phyloP scores from a whole-genome alignment of 2,329 filamentous ascomycete genomes.

The Alternaria sp. region DNA sequence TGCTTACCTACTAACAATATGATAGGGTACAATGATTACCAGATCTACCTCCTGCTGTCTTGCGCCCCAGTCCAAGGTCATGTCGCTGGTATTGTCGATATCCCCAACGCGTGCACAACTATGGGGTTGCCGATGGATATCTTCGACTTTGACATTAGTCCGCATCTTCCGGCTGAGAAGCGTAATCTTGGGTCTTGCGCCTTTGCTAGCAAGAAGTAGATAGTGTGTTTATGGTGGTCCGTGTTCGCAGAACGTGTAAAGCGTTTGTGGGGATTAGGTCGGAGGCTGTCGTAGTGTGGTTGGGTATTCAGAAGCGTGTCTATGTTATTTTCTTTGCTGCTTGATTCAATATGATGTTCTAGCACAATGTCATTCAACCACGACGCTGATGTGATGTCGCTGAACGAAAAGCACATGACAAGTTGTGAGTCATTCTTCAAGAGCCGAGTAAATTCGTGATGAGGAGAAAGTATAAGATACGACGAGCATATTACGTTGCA shows the following conservation, averaged over 20 bases:
- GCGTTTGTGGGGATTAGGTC: neutral
- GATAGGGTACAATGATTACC: conserved; percentile 70
- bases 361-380: neutral
- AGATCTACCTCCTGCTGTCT: conserved; percentile 84
- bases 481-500: too few species aligned
- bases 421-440: neutral
- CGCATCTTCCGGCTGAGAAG: conserved; percentile 67
- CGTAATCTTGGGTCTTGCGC: conserved; percentile 76
- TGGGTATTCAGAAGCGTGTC: neutral
- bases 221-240: neutral
- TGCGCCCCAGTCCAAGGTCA: conserved; percentile 89
- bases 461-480: too few species aligned
- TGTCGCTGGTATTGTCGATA: conserved; percentile 85
- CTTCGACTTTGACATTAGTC: conserved; percentile 90
- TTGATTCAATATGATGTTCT: neutral
- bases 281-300: neutral
- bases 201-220: conserved; percentile 57
- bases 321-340: neutral
- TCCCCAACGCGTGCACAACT: conserved; percentile 90
- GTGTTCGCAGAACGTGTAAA: neutral
- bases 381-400: too few species aligned
- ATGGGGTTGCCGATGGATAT: conserved; percentile 91
- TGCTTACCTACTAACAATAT: neutral
- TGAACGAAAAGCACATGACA: too few species aligned
- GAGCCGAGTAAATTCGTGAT: neutral